A percentile compares a stretch with the other conserved stretches of the same genome.
phyloP scores from a whole-genome alignment of 2,329 filamentous ascomycete species.

The Rhinocladiella mackenziei region DNA sequence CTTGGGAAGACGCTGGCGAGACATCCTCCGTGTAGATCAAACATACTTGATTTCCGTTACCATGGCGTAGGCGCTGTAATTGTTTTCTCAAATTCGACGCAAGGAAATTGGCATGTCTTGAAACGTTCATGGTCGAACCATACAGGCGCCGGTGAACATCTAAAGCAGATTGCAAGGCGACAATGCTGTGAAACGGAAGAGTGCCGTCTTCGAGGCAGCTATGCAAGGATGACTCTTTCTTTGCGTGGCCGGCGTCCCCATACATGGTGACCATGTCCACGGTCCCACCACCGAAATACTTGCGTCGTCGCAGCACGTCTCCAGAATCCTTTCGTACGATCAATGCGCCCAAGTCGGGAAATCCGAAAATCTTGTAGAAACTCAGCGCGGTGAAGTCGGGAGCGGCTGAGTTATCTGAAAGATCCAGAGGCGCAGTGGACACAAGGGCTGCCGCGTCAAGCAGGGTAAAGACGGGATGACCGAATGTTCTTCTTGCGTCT shows the following conservation, averaged over 20 bases:
- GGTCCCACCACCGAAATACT: constrained; percentile 91
- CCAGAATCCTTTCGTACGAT: constrained; percentile 71
- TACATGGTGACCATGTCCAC: constrained; percentile 80
- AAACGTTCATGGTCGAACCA: constrained; percentile 64
- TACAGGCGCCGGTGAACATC: constrained; percentile 66
- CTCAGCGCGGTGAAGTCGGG: constrained; percentile 86
- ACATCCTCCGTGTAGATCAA: constrained; percentile 56
- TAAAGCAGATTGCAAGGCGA: constrained; percentile 74
- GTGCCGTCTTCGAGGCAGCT: constrained; percentile 88
- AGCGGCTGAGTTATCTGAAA: constrained; percentile 57
- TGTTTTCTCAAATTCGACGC: constrained; percentile 55
- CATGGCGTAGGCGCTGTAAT: constrained; percentile 61
- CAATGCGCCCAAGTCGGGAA: constrained; percentile 82
- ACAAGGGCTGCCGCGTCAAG: constrained; percentile 80
- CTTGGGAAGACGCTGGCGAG: constrained; percentile 44
- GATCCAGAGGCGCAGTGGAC: constrained; percentile 70
- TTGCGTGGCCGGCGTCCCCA: constrained; percentile 78
- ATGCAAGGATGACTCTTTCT: constrained; percentile 68
- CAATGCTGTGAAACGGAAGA: constrained; percentile 81
- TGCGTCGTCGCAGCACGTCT: constrained; percentile 60
- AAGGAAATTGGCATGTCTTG: constrained; percentile 67
- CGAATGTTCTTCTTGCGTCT: constrained; percentile 26
- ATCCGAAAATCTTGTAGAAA: constrained; percentile 97
- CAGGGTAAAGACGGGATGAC: constrained; percentile 57
- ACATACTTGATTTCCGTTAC: constrained; percentile 64